Evolutionary conservation across 257 asterid genomes (phyloP), one percentile per base, ranked within the genome.

Genomic region (Misopates orontium): DNA sequence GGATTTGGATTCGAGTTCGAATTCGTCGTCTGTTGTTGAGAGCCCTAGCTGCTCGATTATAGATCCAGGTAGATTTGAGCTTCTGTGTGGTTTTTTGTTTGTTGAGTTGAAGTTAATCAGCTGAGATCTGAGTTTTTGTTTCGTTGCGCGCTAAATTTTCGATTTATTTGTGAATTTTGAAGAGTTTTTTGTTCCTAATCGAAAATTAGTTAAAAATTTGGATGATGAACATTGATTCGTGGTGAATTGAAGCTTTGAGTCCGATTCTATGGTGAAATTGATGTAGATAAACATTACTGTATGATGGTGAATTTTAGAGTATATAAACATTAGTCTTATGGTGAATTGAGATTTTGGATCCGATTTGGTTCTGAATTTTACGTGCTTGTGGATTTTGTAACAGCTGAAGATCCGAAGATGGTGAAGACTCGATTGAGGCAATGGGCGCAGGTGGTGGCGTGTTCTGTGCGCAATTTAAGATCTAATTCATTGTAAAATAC

Each of bases 361-460:
- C 36, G 36, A n/a, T 28, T 28, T 28, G 4, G 7, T 28, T 28
- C 36, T 28, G n/a, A 28, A 28, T 28, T 7, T 2, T 7, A 28
- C 36, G 36, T 28, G 36, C 7, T 28, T 28, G 36, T 28, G 36
- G 13, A 23, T 36, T 23, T 44, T 12, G 14, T 22, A 56, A 48
- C 57, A 87, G 95, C 79, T 61, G 95, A 80, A 48, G 80, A 83
- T 7, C 87, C 88, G 56, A 79, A 80, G 72, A 66, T 32, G 41
- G 78, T 78, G 83, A 91, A 91, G 75, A 66, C 74, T 52, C 81
- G 79, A 44, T 61, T 91, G 79, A 81, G 62, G 77, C 95, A 84
- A 21, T 91, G 97, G 97, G 95, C 96, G 52, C 83, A 84, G 69
- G 83, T 83, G 72, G 97, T 91, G 68, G 95, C 91, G 68, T 82